Percentiles rank a stretch among this genome's conserved stretches.
Conservation (phyloP, 2,329 filamentous ascomycete genomes). For the Rhynchosporium secalis region DNA sequence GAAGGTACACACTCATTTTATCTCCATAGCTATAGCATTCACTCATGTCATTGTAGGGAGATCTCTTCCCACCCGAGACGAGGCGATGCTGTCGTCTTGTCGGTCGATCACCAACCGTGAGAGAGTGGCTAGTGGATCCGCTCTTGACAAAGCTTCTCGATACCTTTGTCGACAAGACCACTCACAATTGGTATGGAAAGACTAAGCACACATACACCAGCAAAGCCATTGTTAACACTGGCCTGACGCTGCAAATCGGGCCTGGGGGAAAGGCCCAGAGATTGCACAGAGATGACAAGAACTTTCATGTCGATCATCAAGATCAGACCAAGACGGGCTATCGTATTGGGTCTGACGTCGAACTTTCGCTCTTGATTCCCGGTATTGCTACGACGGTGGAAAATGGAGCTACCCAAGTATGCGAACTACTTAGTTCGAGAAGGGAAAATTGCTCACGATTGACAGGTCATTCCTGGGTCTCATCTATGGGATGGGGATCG, state of each 20-base stretch:
- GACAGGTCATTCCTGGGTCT: conserved; percentile 23
- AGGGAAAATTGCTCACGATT: neutral
- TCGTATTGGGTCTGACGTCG: conserved; percentile 22
- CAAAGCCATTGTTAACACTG: conserved; percentile 33
- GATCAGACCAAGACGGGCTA: conserved; percentile 27
- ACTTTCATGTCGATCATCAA: conserved; percentile 22
- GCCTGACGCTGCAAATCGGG: conserved; percentile 31
- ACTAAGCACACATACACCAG: conserved; percentile 37
- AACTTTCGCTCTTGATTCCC: conserved; percentile 25
- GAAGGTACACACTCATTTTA: conserved; percentile 22
- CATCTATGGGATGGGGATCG: conserved; percentile 25
- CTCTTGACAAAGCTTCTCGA: conserved; percentile 26
- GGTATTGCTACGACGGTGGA: conserved; percentile 23
- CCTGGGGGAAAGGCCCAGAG: conserved; percentile 27
- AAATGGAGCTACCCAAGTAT: conserved; percentile 26
- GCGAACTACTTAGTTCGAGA: neutral
- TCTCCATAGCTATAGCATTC: neutral
- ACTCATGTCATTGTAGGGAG: conserved; percentile 3
- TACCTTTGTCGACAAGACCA: conserved; percentile 36
- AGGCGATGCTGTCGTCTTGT: conserved; percentile 30
- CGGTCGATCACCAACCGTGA: conserved; percentile 23
- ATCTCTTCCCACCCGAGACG: conserved; percentile 33
- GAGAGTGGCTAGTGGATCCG: conserved; percentile 30
- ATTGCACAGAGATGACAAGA: conserved; percentile 28
- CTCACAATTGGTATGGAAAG: conserved; percentile 36